These are phyloP conservation scores for Nakazawaea ernobii DNA, from an alignment of 805 yeast species.

Conservation along the genomic window DNA sequence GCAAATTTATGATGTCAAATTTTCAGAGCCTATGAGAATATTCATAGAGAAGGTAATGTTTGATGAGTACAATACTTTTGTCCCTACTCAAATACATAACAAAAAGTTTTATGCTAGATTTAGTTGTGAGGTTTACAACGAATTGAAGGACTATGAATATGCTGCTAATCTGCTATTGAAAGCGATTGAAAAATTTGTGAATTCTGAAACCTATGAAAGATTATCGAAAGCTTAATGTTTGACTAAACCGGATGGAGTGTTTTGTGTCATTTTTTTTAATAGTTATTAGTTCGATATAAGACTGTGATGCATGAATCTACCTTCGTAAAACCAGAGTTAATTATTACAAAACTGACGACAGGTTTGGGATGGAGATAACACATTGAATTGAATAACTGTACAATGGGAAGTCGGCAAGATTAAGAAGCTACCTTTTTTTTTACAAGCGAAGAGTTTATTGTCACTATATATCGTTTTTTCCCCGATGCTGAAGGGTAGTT, in stretches of 20 bases:
- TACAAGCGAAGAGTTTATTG: too few relatives aligned
- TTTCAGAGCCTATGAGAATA: slow-evolving; percentile 11
- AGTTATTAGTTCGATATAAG: too few relatives aligned
- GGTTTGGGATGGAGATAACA: too few relatives aligned
- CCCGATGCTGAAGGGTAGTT: too few relatives aligned
- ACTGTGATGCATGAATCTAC: too few relatives aligned
- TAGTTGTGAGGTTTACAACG: slow-evolving; percentile 58
- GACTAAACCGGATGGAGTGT: background rate
- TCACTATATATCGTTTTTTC: too few relatives aligned
- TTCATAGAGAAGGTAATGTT: slow-evolving; percentile 19
- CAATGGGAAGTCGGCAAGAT: too few relatives aligned
- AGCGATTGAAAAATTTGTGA: slow-evolving; percentile 17
- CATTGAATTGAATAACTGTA: too few relatives aligned
- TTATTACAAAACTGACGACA: too few relatives aligned
- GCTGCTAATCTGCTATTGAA: slow-evolving; percentile 36
- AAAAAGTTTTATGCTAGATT: slow-evolving; percentile 41
- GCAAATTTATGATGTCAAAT: slow-evolving; percentile 5
- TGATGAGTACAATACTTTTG: slow-evolving; percentile 35
- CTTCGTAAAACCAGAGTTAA: too few relatives aligned
- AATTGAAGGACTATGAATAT: slow-evolving; percentile 43
- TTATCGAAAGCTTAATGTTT: background rate
- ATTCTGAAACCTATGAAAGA: background rate
- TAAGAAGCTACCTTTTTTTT: too few relatives aligned
- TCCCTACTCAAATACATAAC: slow-evolving; percentile 40
- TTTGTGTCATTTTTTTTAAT: background rate